These are phyloP conservation scores for Fomitopsis schrenkii DNA, from an alignment of 1,284 basidiomycete species.

Conservation along the genomic window DNA sequence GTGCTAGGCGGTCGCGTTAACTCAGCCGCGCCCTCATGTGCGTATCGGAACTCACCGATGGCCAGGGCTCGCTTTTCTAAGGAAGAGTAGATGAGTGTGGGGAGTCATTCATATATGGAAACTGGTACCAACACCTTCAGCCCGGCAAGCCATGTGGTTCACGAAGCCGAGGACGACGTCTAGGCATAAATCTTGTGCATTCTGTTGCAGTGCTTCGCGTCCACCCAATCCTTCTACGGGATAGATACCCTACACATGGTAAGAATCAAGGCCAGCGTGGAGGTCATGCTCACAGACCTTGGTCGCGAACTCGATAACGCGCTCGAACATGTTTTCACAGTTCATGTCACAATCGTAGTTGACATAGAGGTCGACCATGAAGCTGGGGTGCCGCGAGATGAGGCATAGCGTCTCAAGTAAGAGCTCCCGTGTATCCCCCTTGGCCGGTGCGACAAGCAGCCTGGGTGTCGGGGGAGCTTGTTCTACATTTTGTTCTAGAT, in stretches of 20 bases:
- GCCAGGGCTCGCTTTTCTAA: background rate
- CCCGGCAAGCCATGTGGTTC: slow-evolving; percentile 82
- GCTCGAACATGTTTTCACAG: slow-evolving; percentile 94
- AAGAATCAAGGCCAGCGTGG: background rate
- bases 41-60: background rate
- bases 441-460: slow-evolving; percentile 69
- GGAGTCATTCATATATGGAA: background rate
- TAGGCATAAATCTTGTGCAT: slow-evolving; percentile 84
- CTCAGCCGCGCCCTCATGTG: background rate
- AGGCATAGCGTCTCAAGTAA: slow-evolving; percentile 87
- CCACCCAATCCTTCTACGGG: slow-evolving; percentile 57
- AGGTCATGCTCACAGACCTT: slow-evolving; percentile 43
- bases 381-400: slow-evolving; percentile 77
- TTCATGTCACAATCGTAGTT: slow-evolving; percentile 98
- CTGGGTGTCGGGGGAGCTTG: slow-evolving; percentile 47
- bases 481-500: slow-evolving; percentile 41
- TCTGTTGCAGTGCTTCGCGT: slow-evolving; percentile 66
- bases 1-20: slow-evolving; percentile 32
- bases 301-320: slow-evolving; percentile 86
- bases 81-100: background rate
- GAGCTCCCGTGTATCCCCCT: slow-evolving; percentile 85
- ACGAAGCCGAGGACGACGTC: slow-evolving; percentile 88
- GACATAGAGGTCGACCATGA: slow-evolving; percentile 93
- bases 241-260: slow-evolving; percentile 64
- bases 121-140: slow-evolving; percentile 55